Evolutionary conservation across 176 grass and related monocot species (phyloP), one percentile per base, ranked within the genome.

Genomic region (Musa beccarii): DNA sequence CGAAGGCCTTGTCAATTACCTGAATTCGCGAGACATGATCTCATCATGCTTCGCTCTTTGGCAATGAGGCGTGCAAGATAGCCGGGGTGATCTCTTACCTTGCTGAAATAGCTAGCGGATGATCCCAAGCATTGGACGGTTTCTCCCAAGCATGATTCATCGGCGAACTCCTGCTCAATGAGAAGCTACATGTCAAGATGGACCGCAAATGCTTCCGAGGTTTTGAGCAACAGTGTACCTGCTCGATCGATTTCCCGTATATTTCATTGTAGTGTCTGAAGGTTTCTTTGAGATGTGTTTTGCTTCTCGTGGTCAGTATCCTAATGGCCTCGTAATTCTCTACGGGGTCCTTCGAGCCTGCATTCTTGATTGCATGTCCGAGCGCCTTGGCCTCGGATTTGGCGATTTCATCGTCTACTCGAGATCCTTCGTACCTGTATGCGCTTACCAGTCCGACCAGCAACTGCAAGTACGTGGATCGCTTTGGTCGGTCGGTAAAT

Each of bases 291-390:
- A 98, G 86, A 82, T 98, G 88, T 0, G 79, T 66, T 79, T 89
- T 91, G 95, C 95, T 98, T 81, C 95, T 87, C 1, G 90, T 98
- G 34, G 78, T 84, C 53, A 98, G 86, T 75, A 98, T 84, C 66
- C 90, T 85, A 2, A 98, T 86, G 63, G 93, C 82, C 68, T 98
- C 88, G 0, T 55, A 82, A 62, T 87, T 68, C 88, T 85, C 90
- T 57, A 80, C 79, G 74, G 88, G 85, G 63, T 83, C 86, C 19
- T 13, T 56, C 15, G 49, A 10, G 59, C 26, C 89, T 7, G 70
- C 82, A 55, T 64, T 67, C 82, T 87, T 91, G 57, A 86, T 78
- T 17, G 86, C 88, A 34, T 63, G 80, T 43, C 62, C 86, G 24
- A 93, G 88, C 62, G 85, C 75, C 86, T 84, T 86, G 9, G 86